Evolutionary conservation across 768 basidiomycete genomes (phyloP).

Genomic region (Mycena metata): DNA sequence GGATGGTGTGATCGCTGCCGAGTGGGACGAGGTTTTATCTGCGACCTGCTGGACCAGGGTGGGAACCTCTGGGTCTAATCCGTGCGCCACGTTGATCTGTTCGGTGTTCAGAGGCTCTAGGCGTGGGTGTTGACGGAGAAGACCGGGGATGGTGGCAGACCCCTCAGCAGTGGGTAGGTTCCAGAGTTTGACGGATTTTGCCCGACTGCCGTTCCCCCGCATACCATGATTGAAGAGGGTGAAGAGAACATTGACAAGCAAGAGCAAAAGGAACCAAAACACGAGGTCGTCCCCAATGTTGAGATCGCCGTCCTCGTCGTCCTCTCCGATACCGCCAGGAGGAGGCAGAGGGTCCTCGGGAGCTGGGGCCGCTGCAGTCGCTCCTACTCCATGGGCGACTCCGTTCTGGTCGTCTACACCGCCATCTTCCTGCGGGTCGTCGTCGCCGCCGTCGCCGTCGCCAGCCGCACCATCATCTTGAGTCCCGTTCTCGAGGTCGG

Average conservation of each 20-base stretch:
- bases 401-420: not conserved
- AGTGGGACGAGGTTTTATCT: not conserved
- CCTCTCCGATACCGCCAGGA: not conserved
- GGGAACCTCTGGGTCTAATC: not conserved
- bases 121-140: not conserved
- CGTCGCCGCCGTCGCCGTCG: conserved; percentile 1
- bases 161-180: no score
- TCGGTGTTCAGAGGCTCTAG: not conserved
- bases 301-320: not conserved
- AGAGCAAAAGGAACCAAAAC: not conserved
- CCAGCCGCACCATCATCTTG: not conserved
- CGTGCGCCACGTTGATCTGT: not conserved
- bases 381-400: not conserved
- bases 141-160: not conserved
- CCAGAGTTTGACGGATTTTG: no score
- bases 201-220: no score
- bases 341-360: conserved; percentile 25
- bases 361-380: not conserved
- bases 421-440: not conserved
- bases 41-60: not conserved
- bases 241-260: not conserved
- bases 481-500: not conserved
- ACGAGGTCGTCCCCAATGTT: not conserved
- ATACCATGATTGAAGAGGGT: no score
- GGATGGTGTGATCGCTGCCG: not conserved